Base-by-base conservation (phyloP, 352 stramenopile genomes). In the Pythium phragmiticola region DNA sequence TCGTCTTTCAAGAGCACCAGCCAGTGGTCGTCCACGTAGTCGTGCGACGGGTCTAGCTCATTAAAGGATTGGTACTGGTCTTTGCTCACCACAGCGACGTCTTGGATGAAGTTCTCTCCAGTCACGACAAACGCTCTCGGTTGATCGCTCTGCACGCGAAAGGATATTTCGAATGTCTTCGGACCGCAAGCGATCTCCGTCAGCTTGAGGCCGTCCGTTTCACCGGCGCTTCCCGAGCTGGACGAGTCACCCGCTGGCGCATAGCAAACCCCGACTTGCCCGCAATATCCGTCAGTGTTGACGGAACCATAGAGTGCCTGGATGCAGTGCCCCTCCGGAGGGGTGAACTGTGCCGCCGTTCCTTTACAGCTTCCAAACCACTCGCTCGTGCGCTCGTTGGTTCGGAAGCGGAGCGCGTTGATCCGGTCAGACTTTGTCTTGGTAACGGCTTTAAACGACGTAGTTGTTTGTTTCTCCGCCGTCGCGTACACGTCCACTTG, bases 401-500 rank as follows among this genome's bases (percentile, higher is more conserved):
- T 61, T 4, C 28, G 54, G 41, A 63, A 54, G 7, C 56, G 56
- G 12, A 63, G n/a, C 8, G 30, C 43, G 8, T 28, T 11, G 11
- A 63, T 19, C 2, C 7, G 19, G 6, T n/a, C 16, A 2, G 23
- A 26, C 13, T 4, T 14, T 4, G 39, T n/a, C 11, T 42, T 7
- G 5, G 9, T 41, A 19, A 13, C 34, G 4, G 33, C 6, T 55
- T 55, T 14, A 30, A 30, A 30, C 26, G 26, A 30, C 26, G 46
- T 14, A 46, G 14, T 17, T 21, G 7, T 3, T 14, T 16, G 14
- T 21, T 17, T 46, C 41, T 16, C 41, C 11, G 4, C 47, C 13
- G 12, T 57, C 21, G 53, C n/a, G n/a, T 41, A 59, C 12, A 59
- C 53, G 7, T 59, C 53, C 3, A 59, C 36, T 39, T 59, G 53